These are phyloP conservation scores for Pseudogymnoascus sp. DNA, from an alignment of 2,329 filamentous ascomycete species.

Conservation along the genomic window DNA sequence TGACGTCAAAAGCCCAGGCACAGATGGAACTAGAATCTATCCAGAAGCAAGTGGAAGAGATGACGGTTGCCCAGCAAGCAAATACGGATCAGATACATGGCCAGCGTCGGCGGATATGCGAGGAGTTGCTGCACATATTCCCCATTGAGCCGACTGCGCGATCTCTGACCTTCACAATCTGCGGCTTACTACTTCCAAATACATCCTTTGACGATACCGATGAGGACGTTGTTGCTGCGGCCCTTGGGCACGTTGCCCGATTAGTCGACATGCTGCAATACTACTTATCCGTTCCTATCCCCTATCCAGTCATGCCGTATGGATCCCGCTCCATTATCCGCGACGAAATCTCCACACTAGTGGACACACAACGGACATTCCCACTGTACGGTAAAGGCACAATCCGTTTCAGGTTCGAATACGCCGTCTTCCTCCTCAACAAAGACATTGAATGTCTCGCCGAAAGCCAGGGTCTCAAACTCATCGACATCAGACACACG, in stretches of 20 bases:
- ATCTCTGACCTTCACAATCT: constrained; percentile 76
- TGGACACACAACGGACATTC: constrained; percentile 53
- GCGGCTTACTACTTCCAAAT: constrained; percentile 70
- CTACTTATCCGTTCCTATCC: constrained; percentile 70
- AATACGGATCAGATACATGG: constrained; percentile 63
- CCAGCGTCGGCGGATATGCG: constrained; percentile 82
- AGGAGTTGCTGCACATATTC: constrained; percentile 73
- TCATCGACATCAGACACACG: constrained; percentile 86
- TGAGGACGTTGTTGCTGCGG: constrained; percentile 70
- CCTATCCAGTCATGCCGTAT: constrained; percentile 67
- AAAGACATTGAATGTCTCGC: constrained; percentile 77
- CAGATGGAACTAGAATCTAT: constrained; percentile 56
- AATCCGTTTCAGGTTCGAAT: constrained; percentile 86
- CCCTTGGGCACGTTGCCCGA: constrained; percentile 71
- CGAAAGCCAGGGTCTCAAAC: constrained; percentile 60
- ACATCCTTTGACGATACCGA: constrained; percentile 62
- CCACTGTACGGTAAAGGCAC: constrained; percentile 68
- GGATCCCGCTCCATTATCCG: constrained; percentile 69
- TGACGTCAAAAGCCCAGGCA: constrained; percentile 49
- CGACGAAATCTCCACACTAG: constrained; percentile 60
- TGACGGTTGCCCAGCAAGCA: constrained; percentile 45
- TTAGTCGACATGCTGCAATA: constrained; percentile 69
- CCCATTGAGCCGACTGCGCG: constrained; percentile 62
- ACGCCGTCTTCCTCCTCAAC: constrained; percentile 92
- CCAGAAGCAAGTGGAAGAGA: constrained; percentile 49